Conservation (phyloP, 2,329 filamentous ascomycete genomes). For the Pseudopithomyces maydicus region DNA sequence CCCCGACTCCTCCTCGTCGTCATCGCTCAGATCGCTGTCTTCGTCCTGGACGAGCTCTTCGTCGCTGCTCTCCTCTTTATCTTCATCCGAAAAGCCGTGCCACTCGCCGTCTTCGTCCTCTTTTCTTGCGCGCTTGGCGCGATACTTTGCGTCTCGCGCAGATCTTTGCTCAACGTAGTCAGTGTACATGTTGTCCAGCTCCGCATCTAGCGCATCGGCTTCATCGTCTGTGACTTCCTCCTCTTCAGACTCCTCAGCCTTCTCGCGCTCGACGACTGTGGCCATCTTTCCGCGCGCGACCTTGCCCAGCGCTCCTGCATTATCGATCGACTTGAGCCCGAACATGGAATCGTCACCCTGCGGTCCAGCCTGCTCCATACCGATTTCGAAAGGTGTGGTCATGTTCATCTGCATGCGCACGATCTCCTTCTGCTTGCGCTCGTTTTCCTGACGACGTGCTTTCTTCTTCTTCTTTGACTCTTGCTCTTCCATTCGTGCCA, state of each 20-base stretch:
- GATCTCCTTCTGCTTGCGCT: slow-evolving; percentile 91
- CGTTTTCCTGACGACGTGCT: slow-evolving; percentile 85
- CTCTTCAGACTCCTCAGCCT: slow-evolving; percentile 49
- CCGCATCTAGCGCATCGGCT: slow-evolving; percentile 78
- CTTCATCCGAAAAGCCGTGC: slow-evolving; percentile 78
- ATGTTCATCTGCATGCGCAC: slow-evolving; percentile 98
- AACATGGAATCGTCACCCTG: slow-evolving; percentile 85
- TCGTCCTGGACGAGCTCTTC: slow-evolving; percentile 63
- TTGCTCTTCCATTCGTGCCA: slow-evolving; percentile 81
- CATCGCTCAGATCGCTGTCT: slow-evolving; percentile 67
- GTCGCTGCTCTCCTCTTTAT: slow-evolving; percentile 63
- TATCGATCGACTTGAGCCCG: slow-evolving; percentile 79
- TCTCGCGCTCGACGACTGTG: slow-evolving; percentile 61
- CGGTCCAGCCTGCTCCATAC: slow-evolving; percentile 82
- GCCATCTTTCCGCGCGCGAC: slow-evolving; percentile 82
- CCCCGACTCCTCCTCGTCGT: slow-evolving; percentile 57
- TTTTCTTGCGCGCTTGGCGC: slow-evolving; percentile 85
- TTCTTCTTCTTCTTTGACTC: slow-evolving; percentile 79
- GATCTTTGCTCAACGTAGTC: slow-evolving; percentile 81
- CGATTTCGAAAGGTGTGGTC: slow-evolving; percentile 94
- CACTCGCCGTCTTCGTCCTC: slow-evolving; percentile 79
- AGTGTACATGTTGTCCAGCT: slow-evolving; percentile 88
- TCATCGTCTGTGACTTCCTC: slow-evolving; percentile 72
- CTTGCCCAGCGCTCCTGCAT: slow-evolving; percentile 70
- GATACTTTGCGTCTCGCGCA: slow-evolving; percentile 81